Evolutionary conservation across 1,284 basidiomycete species (phyloP).

Genomic region (Takashimella koratensis): DNA sequence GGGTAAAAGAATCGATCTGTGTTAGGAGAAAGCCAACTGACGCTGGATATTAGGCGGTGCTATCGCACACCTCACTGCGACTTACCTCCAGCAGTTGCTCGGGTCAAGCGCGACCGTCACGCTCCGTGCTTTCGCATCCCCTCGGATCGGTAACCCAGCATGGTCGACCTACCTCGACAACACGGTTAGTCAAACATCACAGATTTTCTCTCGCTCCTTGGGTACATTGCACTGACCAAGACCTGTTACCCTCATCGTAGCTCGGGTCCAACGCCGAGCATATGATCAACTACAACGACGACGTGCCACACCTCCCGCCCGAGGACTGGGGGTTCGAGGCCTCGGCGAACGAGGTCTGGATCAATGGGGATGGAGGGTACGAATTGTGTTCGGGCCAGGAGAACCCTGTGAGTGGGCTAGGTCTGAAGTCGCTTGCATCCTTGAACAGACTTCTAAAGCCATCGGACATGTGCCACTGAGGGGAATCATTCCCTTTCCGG

Average conservation of each 20-base stretch:
- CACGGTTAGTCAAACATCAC: slow-evolving; percentile 6
- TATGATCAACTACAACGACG: slow-evolving; percentile 25
- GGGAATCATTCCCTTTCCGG: too few species aligned
- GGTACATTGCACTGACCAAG: background rate
- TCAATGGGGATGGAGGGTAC: slow-evolving; percentile 7
- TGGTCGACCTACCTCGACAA: slow-evolving; percentile 27
- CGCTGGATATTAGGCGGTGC: too few species aligned
- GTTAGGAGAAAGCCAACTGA: too few species aligned
- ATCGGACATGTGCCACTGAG: too few species aligned
- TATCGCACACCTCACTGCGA: slow-evolving; percentile 13
- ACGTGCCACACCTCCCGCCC: slow-evolving; percentile 28
- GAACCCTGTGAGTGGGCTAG: slow-evolving; percentile 11
- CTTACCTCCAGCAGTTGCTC: slow-evolving; percentile 17
- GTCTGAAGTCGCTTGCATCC: too few species aligned
- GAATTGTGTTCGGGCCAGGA: slow-evolving; percentile 25
- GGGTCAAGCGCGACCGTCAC: slow-evolving; percentile 5
- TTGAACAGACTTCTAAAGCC: too few species aligned
- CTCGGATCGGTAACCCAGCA: slow-evolving; percentile 21
- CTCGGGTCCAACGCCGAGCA: slow-evolving; percentile 13
- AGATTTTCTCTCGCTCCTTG: background rate
- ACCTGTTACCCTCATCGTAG: background rate
- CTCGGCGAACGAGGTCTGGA: slow-evolving; percentile 23
- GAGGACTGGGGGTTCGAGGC: slow-evolving; percentile 17
- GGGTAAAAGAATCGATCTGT: too few species aligned
- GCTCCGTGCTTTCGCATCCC: slow-evolving; percentile 20